A percentile compares a stretch with the other conserved stretches of the same genome.
These are phyloP conservation scores for Aspergillus quadrilineatus DNA, from an alignment of 2,329 filamentous ascomycete genomes.

Conservation along the genomic window DNA sequence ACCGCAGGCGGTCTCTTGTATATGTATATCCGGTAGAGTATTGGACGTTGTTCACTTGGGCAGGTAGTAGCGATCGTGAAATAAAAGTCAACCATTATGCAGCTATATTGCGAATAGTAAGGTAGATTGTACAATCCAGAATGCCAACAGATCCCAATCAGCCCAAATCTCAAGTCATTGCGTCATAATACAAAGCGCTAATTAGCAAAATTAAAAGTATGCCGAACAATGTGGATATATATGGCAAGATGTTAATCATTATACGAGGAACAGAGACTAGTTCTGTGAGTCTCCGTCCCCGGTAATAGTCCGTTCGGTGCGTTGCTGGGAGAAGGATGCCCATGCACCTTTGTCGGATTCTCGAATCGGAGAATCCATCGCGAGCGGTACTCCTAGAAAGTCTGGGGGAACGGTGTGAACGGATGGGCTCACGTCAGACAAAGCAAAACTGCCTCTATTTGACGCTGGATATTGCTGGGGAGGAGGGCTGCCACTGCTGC, in stretches of 20 bases:
- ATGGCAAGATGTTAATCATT: neutral
- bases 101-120: neutral
- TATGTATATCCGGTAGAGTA: too few species aligned
- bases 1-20: neutral
- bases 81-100: conserved; percentile 2
- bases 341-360: conserved; percentile 15
- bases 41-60: neutral
- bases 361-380: conserved; percentile 19
- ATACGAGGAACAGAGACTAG: neutral
- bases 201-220: neutral
- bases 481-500: conserved; percentile 46
- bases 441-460: conserved; percentile 36
- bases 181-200: conserved; percentile 15
- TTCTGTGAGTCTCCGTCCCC: conserved; percentile 4
- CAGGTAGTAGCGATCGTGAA: neutral
- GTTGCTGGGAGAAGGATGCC: conserved; percentile 6
- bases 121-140: neutral
- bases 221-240: conserved; percentile 4
- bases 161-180: conserved; percentile 8
- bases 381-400: conserved; percentile 16
- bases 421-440: conserved; percentile 35
- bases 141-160: conserved; percentile 3
- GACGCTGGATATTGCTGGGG: conserved; percentile 36
- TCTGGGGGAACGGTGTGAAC: conserved; percentile 23
- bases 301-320: neutral